Conservation (phyloP, 2,329 filamentous ascomycete species). For the Colletotrichum tanaceti region DNA sequence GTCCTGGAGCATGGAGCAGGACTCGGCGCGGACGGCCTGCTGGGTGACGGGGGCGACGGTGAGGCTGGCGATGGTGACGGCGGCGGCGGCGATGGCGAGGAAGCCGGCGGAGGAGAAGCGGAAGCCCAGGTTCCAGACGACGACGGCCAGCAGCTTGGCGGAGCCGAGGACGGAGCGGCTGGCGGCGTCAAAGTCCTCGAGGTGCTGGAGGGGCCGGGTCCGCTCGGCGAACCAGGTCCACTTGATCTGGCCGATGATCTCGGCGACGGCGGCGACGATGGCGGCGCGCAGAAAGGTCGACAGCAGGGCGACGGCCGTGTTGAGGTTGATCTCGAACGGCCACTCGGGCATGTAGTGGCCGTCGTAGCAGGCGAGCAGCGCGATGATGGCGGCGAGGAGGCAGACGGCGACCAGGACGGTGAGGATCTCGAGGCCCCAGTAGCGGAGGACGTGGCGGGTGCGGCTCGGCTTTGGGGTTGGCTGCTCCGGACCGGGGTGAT, state of each 20-base stretch:
- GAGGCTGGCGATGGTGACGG: conserved; percentile 46
- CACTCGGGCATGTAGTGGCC: conserved; percentile 41
- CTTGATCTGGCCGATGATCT: conserved; percentile 49
- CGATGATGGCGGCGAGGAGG: conserved; percentile 27
- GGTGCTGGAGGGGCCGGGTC: conserved; percentile 45
- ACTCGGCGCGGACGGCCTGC: conserved; percentile 45
- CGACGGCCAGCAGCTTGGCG: conserved; percentile 42
- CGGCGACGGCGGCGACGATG: conserved; percentile 46
- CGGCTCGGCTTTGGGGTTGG: not conserved
- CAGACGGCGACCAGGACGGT: conserved; percentile 16
- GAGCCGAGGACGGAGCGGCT: conserved; percentile 47
- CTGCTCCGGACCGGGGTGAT: not conserved
- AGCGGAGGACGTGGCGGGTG: conserved; percentile 21
- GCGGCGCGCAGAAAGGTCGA: conserved; percentile 41
- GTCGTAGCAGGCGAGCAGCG: conserved; percentile 28
- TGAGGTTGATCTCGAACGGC: conserved; percentile 44
- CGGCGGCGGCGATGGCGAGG: conserved; percentile 40
- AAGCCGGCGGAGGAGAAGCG: conserved; percentile 32
- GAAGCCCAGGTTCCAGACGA: conserved; percentile 32
- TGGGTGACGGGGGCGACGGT: conserved; percentile 49
- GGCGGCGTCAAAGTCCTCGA: conserved; percentile 48
- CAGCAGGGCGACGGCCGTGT: conserved; percentile 42
- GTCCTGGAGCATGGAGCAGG: conserved; percentile 27
- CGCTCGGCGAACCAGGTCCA: conserved; percentile 49
- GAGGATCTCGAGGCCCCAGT: conserved; percentile 31